Evolutionary conservation across 2,329 filamentous ascomycete species (phyloP).

Genomic region (Amauroascus niger): DNA sequence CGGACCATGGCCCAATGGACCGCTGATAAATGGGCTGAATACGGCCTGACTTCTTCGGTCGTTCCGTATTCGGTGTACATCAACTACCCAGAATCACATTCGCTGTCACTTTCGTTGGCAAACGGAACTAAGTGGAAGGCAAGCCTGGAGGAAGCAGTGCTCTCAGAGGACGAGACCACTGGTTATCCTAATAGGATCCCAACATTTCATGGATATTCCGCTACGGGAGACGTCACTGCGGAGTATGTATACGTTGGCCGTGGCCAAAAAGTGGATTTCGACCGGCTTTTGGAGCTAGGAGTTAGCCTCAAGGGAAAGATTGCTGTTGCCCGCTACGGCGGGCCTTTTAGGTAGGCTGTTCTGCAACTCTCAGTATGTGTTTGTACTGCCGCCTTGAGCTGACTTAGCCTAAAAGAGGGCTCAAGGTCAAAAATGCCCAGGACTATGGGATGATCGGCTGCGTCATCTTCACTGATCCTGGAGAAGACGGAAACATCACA

Average conservation of each 20-base stretch:
- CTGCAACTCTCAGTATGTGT: background rate
- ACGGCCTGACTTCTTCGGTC: conserved; percentile 21
- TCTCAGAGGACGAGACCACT: conserved; percentile 20
- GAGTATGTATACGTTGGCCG: conserved; percentile 42
- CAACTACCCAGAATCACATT: conserved; percentile 25
- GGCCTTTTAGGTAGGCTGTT: conserved; percentile 27
- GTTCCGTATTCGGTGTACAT: conserved; percentile 24
- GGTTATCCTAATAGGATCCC: conserved; percentile 31
- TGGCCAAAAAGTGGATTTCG: conserved; percentile 38
- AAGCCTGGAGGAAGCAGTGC: conserved; percentile 20
- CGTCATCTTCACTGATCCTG: conserved; percentile 40
- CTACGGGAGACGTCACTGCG: conserved; percentile 38
- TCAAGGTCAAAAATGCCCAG: conserved; percentile 43
- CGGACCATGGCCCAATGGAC: conserved; percentile 26
- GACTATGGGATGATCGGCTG: conserved; percentile 37
- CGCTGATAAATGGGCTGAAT: conserved; percentile 24
- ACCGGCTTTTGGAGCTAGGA: conserved; percentile 34
- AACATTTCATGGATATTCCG: conserved; percentile 42
- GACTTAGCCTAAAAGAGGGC: conserved; percentile 26
- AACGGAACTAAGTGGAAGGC: conserved; percentile 20
- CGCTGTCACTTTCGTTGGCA: conserved; percentile 17
- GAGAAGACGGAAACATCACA: conserved; percentile 41
- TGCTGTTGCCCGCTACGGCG: conserved; percentile 39
- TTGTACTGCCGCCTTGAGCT: too few relatives aligned
- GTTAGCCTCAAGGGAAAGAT: conserved; percentile 41